Evolutionary conservation across 225 moss, liverwort and hornwort genomes (phyloP).

Genomic region (Pseudisothecium myosuroides): DNA sequence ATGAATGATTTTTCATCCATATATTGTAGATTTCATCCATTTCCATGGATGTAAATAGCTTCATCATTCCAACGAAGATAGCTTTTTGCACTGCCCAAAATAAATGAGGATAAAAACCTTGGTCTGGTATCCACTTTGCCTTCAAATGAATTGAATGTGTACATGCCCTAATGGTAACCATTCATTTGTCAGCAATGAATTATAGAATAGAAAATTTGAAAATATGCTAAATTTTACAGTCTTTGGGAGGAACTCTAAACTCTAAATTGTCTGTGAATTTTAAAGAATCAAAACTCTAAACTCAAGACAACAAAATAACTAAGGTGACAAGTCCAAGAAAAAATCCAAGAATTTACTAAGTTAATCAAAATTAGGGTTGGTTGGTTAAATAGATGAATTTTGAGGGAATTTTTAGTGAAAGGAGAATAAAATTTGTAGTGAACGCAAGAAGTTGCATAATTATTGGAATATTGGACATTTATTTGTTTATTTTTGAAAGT

Average conservation of each 20-base stretch:
- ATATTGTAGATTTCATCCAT: no score
- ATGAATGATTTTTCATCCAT: no score
- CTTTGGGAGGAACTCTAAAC: rapidly evolving
- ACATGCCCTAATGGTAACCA: no score
- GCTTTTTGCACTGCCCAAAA: no score
- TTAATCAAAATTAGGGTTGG: neutral
- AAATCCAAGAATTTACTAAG: rapidly evolving
- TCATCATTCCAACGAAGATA: no score
- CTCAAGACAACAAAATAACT: neutral
- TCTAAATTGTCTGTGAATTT: rapidly evolving
- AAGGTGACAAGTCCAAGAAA: neutral
- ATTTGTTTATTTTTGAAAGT: neutral
- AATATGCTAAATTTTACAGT: neutral
- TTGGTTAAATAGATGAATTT: neutral
- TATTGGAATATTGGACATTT: neutral
- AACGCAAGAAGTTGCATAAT: neutral
- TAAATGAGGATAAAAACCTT: no score
- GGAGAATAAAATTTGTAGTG: neutral
- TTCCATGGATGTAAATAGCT: no score
- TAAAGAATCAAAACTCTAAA: neutral
- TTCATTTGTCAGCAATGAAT: neutral
- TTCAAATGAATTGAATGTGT: neutral
- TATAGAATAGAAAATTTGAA: neutral
- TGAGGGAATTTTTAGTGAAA: neutral
- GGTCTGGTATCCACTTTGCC: no score